phyloP scores from a whole-genome alignment of 2,329 filamentous ascomycete genomes.

The Hypoxylon sp. region DNA sequence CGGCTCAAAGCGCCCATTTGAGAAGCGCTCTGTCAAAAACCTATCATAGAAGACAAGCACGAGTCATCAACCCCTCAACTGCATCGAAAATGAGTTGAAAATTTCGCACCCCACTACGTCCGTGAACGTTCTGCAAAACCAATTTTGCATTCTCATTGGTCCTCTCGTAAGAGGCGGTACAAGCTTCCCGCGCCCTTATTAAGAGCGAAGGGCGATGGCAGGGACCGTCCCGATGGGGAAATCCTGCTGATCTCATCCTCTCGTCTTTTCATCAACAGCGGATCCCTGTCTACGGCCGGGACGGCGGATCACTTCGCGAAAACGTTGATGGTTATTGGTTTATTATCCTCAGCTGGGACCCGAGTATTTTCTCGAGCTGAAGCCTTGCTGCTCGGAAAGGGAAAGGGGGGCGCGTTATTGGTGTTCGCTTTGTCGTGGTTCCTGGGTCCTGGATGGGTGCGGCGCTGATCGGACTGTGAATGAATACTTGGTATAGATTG shows the following conservation, averaged over 20 bases:
- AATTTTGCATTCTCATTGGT: neutral
- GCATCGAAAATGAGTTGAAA: neutral
- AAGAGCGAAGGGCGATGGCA: neutral
- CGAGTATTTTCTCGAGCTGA: neutral
- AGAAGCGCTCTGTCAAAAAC: neutral
- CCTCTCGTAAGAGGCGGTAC: neutral
- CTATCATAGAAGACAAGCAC: neutral
- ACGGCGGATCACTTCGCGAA: neutral
- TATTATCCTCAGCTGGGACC: neutral
- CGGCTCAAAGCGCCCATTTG: neutral
- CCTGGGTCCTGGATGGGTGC: neutral
- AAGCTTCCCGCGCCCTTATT: neutral
- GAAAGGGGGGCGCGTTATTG: neutral
- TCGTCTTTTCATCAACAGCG: neutral
- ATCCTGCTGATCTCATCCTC: constrained; percentile 13
- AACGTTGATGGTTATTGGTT: neutral
- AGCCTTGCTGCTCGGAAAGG: neutral
- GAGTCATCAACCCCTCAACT: neutral
- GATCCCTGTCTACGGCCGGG: neutral
- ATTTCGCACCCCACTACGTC: neutral
- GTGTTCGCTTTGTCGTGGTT: neutral
- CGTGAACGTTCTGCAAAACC: neutral
- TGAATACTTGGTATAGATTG: neutral
- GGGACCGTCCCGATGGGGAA: constrained; percentile 1
- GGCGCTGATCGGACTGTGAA: neutral